These are phyloP conservation scores for Globisporangium paroecandrum DNA, from an alignment of 352 stramenopile species.

Conservation along the genomic window DNA sequence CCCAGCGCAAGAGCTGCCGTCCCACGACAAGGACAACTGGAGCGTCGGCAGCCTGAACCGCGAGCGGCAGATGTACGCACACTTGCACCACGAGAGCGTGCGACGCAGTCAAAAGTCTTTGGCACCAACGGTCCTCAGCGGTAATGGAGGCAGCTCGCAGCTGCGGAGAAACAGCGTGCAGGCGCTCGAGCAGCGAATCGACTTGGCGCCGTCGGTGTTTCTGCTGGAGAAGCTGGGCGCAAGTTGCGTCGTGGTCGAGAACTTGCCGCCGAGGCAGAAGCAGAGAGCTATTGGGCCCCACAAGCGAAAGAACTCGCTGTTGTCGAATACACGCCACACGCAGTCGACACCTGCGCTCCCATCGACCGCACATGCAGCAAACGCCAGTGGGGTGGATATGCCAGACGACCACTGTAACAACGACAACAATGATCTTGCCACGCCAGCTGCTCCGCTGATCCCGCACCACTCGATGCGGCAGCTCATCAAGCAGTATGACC, in stretches of 20 bases:
- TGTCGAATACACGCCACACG: not conserved
- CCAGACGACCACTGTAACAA: no score
- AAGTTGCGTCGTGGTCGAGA: conserved; percentile 55
- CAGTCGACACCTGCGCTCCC: conserved; percentile 3
- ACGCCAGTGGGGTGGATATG: not conserved
- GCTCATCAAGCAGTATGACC: conserved; percentile 48
- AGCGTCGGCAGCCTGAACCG: conserved; percentile 67
- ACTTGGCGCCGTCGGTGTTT: conserved; percentile 63
- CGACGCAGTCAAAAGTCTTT: conserved; percentile 51
- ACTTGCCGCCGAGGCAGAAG: conserved; percentile 8
- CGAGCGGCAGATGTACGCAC: conserved; percentile 69
- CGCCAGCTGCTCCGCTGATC: not conserved
- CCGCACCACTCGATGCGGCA: conserved; percentile 30
- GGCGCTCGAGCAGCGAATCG: conserved; percentile 32
- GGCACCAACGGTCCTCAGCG: conserved; percentile 12
- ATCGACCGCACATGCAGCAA: not conserved
- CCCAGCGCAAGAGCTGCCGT: conserved; percentile 45
- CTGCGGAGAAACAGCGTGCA: conserved; percentile 28
- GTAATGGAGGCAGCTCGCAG: conserved; percentile 23
- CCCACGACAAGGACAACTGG: conserved; percentile 82
- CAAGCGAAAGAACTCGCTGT: conserved; percentile 19
- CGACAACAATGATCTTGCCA: not conserved
- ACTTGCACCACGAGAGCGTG: conserved; percentile 68
- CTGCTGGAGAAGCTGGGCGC: conserved; percentile 59
- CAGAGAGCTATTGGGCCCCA: not conserved